Base-by-base conservation (phyloP, 1,284 basidiomycete species). In the Naganishia liquefaciens region DNA sequence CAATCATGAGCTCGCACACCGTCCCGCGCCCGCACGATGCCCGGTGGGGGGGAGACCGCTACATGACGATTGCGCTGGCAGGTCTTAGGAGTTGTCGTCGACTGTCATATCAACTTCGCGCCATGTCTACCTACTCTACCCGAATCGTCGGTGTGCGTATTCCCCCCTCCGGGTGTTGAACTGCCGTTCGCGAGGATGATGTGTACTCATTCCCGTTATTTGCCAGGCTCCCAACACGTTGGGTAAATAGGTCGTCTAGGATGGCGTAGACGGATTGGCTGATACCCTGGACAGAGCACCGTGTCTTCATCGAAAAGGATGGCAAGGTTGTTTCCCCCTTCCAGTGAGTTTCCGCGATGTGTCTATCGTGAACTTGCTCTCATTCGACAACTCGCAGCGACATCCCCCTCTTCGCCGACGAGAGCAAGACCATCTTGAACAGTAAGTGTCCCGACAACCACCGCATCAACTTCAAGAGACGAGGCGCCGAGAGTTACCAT, bases 381-480 rank as follows among this genome's bases (percentile, higher is more conserved):
- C 30, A 64, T 25, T n/a, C 50, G 40, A 9, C 28, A 10, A 3
- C 13, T 23, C 28, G 4, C 70, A 80, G 79, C 78, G 93, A 97
- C 81, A 89, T 97, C 75, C 93, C 93, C 28, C 90, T 97, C 75
- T 96, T 94, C 80, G 91, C 92, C 67, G 91, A 97, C 82, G 89
- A 88, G 82, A 88, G 84, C 82, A 89, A 89, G 80, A 90, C 89
- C 76, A 89, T 98, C 83, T 85, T 97, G 81, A 95, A 96, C 88
- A 95, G 75, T 76, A 62, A 67, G 74, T 66, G 21, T 7, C n/a
- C 19, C 23, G 10, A 3, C 19, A 33, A 5, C 43, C 28, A 17
- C 6, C 11, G 15, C 25, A 37, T 5, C 25, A 1, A 7, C 5
- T 21, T 23, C 15, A 25, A 4, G 40, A 21, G 30, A 19, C 43